Conservation (phyloP, 495 filamentous ascomycete genomes). For the Pseudoneurospora amorphoporcata region DNA sequence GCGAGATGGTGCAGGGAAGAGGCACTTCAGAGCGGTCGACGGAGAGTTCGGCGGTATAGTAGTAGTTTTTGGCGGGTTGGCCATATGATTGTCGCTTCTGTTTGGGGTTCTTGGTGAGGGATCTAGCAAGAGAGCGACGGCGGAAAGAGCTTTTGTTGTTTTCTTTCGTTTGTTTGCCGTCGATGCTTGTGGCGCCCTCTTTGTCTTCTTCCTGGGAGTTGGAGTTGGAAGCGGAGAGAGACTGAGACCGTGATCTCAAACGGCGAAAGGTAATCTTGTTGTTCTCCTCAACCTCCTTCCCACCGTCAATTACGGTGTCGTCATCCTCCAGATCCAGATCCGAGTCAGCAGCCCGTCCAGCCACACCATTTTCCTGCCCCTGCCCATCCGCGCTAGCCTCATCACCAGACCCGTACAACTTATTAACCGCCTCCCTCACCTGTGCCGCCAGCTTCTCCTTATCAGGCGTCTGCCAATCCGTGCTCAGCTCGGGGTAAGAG, state of each 20-base stretch:
- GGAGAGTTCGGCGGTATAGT: constrained; percentile 24
- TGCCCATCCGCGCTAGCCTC: not conserved
- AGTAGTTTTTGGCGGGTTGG: not conserved
- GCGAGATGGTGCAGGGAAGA: constrained; percentile 21
- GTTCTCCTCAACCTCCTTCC: not conserved
- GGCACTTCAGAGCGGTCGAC: constrained; percentile 22
- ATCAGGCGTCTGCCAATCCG: constrained; percentile 6
- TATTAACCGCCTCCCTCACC: constrained; percentile 22
- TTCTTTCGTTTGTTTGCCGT: not conserved
- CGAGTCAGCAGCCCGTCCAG: not conserved
- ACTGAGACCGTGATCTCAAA: not conserved
- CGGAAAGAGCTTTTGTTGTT: not conserved
- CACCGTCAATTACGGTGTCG: not conserved
- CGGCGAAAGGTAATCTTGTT: not conserved
- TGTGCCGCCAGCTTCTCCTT: constrained; percentile 11
- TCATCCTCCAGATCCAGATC: not conserved
- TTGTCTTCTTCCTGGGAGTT: not conserved
- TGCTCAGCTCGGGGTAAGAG: constrained; percentile 33
- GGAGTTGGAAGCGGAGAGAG: not conserved
- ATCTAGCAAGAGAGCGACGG: too few species aligned
- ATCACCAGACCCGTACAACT: constrained; percentile 17
- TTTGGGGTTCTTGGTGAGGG: not conserved
- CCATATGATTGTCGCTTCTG: not conserved
- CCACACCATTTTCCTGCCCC: not conserved
- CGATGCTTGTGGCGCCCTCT: not conserved